Evolutionary conservation across 768 basidiomycete species (phyloP), one percentile per base, ranked within the genome.

Genomic region (Boletus coccyginus): DNA sequence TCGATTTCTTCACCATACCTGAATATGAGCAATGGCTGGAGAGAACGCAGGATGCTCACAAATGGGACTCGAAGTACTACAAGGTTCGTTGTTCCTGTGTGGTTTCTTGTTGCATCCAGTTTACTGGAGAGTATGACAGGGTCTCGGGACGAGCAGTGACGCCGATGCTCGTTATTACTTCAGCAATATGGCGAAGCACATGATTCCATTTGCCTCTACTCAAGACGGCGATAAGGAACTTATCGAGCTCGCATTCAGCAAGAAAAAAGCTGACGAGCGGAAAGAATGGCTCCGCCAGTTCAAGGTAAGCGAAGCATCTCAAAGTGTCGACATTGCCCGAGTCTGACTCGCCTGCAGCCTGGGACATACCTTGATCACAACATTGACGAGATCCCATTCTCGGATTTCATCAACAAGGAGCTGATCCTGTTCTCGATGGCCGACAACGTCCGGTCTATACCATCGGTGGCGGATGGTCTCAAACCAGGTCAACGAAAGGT

Each of bases 381-480:
- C 55, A 81, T 90, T 33, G 84, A 88, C 44, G 87, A 92, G 65
- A 90, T 99, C 58, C 83, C 91, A 0, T 91, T 87, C 69, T 82
- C 88, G 1, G 95, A 99, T 65, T 99, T 99, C 70, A 96, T 99
- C 76, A 98, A 99, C 78, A 92, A 86, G 73, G 97, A 99, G 68
- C 75, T 99, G 45, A 98, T 99, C 57, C 80, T 98, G 29, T 99
- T 98, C 81, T 99, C 97, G 2, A 98, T 98, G 93, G 97, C 97
- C 5, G 97, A 99, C 68, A 98, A 98, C 66, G 83, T 97, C 60
- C 94, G 97, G 53, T 99, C 97, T 5, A 98, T 99, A 62, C 97
- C 97, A 3, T 97, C 90, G 0, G 82, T 92, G 16, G 85, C 86
- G 13, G 97, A 98, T 69, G 97, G 97, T 44, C 77, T 99, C 55